Evolutionary conservation across 371 early-diverging fungal genomes (phyloP), one percentile per base, ranked within the genome.

Genomic region (Apophysomyces variabilis): DNA sequence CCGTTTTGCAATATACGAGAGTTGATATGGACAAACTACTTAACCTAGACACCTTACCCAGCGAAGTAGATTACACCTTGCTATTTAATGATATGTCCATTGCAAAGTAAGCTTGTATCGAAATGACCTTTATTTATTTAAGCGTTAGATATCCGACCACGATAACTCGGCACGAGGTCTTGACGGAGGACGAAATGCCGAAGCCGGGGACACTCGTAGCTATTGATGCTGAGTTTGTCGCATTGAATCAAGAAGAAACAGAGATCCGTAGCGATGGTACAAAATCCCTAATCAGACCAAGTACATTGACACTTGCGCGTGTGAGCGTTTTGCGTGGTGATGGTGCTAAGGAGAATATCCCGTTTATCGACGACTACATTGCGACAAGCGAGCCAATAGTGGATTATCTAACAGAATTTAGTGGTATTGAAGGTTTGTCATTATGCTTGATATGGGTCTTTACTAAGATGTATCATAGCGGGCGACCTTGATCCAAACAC

Each of bases 351-450:
- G 87, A 90, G 44, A 90, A 89, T 16, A 75, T 89, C 5, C 96
- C 97, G 1, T 96, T 96, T 71, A 94, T 98, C 36, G 98, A 98
- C 74, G 98, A 98, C 66, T 97, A 98, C 72, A 93, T 98, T 46
- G 87, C 85, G 0, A 89, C 91, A 1, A 85, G 85, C 5, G 93
- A 94, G 56, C 91, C 91, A 3, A 86, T 98, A 16, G 92, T 90
- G 13, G 96, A 98, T 68, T 95, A 96, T 67, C 68, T 96, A 36
- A 96, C 98, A 0, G 93, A 94, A 73, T 98, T 85, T 67, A 94
- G 94, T 32, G 97, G 98, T 38, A 96, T 97, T 64, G 87, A 90
- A 60, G 85, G 85, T 82, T 67, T 58, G 67, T 39, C 1, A 16
- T 5, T 72, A 76, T 36, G 9, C 58, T 32, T 1, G 8, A n/a